Base-by-base conservation (phyloP, 176 grass and related monocot genomes). In the Zoysia japonica region DNA sequence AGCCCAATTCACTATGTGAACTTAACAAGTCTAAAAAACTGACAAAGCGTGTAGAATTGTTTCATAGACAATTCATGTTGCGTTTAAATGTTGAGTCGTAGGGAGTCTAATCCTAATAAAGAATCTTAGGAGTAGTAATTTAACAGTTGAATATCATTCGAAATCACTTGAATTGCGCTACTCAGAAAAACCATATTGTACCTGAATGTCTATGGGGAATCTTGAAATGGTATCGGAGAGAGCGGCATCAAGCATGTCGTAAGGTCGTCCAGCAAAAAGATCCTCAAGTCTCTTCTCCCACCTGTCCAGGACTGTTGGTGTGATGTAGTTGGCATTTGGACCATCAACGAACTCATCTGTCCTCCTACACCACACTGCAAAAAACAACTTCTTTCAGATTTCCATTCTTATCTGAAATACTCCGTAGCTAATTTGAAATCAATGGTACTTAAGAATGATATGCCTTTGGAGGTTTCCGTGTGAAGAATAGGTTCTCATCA, bases 121-220 rank as follows among this genome's bases (percentile, higher is more conserved):
- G 38, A 74, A 62, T 77, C 11, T 8, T 40, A 55, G 48, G 17
- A 19, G 43, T 12, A 75, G 8, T 5, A 36, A 37, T 62, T n/a
- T 40, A 41, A 41, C 28, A 28, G 28, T 28, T 28, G 59, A 44
- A 77, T 55, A 28, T 28, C 28, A 28, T 28, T 28, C 28, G 28
- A 28, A 28, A 28, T 48, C 4, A 61, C 68, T 37, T 14, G 67
- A 42, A 63, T 47, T 50, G 14, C 14, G 15, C n/a, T 7, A 71
- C n/a, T 13, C 2, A 68, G 42, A 53, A 56, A 69, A 19, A 63
- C 1, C 17, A 48, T 55, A 20, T 1, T 12, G 6, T 88, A 89
- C 95, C 94, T 97, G 92, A 62, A 98, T 98, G 57, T 98, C 95
- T 47, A 98, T 87, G 12, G 95, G 92, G 85, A 90, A 98, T 67